phyloP scores from a whole-genome alignment of 164 flowering plant species.

The grape (Vitis vinifera) region ASM3070453v1 NC_081820.1:18854001-18854500 shows the following conservation, averaged over 20 bases:
- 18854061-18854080: constrained; percentile 35
- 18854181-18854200: no score
- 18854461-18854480: constrained; percentile 68
- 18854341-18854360: no score
- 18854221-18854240: no score
- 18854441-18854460: constrained; percentile 63
- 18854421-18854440: constrained; percentile 56
- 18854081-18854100: constrained; percentile 58
- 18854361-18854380: no score
- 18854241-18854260: no score
- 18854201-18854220: no score
- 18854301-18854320: no score
- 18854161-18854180: background rate
- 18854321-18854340: no score
- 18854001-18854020: no score
- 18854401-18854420: constrained; percentile 48
- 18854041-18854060: constrained; percentile 38
- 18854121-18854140: background rate
- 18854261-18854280: no score
- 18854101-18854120: background rate
- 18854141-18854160: background rate
- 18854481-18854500: constrained; percentile 79
- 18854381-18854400: background rate
- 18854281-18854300: no score
- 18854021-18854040: background rate